A percentile compares a stretch with the other conserved stretches of the same genome.
Evolutionary conservation across 2,329 filamentous ascomycete genomes (phyloP).

Genomic region (Colletotrichum sp.): DNA sequence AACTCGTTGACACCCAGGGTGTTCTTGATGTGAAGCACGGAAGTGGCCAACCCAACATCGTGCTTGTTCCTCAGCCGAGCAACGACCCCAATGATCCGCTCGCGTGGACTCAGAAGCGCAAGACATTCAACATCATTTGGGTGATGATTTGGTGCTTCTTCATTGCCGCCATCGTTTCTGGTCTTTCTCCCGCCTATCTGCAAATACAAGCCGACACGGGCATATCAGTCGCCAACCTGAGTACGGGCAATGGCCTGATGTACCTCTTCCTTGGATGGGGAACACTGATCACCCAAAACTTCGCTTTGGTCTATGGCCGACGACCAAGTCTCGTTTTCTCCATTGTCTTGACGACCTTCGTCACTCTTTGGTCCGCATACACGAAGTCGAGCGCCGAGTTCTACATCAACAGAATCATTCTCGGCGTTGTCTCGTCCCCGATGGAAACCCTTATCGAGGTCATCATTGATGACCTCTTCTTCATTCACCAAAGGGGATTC

Average conservation of each 20-base stretch:
- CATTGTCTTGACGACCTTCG: conserved; percentile 15
- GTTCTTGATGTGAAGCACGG: neutral
- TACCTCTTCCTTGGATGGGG: conserved; percentile 26
- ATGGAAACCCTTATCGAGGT: conserved; percentile 28
- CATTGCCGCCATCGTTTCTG: conserved; percentile 26
- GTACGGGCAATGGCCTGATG: conserved; percentile 26
- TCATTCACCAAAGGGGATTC: conserved; percentile 27
- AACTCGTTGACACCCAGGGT: neutral
- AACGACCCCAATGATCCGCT: conserved; percentile 28
- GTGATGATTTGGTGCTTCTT: conserved; percentile 31
- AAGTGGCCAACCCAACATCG: conserved; percentile 19
- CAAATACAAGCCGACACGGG: conserved; percentile 27
- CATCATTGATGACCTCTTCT: conserved; percentile 26
- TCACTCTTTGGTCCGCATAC: conserved; percentile 27
- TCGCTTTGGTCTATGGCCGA: conserved; percentile 24
- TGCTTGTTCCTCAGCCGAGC: conserved; percentile 27
- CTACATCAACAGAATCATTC: conserved; percentile 26
- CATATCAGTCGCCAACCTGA: conserved; percentile 29
- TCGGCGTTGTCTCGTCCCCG: conserved; percentile 26
- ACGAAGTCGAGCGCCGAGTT: conserved; percentile 26
- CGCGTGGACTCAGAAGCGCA: conserved; percentile 24
- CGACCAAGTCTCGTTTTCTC: conserved; percentile 23
- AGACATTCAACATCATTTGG: conserved; percentile 24
- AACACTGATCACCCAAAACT: conserved; percentile 26
- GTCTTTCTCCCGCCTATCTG: conserved; percentile 28